Evolutionary conservation across 805 yeast species (phyloP), one percentile per base, ranked within the genome.

Genomic region (Metschnikowia drakensbergensis): DNA sequence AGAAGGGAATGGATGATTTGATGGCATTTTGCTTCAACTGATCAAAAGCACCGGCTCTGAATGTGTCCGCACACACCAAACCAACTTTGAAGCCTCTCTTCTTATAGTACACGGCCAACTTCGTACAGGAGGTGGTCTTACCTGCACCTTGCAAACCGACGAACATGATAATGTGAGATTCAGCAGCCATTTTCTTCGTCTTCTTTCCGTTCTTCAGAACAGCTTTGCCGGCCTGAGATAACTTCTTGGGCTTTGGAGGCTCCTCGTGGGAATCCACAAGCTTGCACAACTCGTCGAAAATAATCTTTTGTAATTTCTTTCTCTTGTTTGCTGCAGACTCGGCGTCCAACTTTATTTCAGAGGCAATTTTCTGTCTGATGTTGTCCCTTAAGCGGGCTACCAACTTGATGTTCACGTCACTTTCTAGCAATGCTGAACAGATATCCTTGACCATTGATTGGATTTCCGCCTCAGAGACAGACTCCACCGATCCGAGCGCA

Each of bases 81-180:
- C 98, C 98, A 41, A 89, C 96, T 65, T 90, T 91, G 69, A 84
- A 89, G 2, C 97, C 97, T 62, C 97, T 77, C 62, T 91, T 81
- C 62, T 90, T 92, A 65, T 94, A 94, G 65, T 88, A 91, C 1
- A 89, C 96, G 0, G 99, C 99, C 59, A 92, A 75, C 60, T 94
- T 94, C 1, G 99, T 94, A 81, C 97, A 91, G 2, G 97, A 84
- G 0, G 99, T 94, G 30, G 99, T 94, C 66, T 94, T 94, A 78
- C 99, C 99, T 9, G 98, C 94, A 73, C 99, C 99, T 68, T 94
- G 99, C 51, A 94, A 75, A 64, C 99, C 99, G 50, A 94, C 99
- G 77, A 94, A 87, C 99, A 94, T 94, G 55, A 94, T 86, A 30
- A 92, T 87, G 62, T 86, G 74, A 31, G 70, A 60, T 22, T 60